These are phyloP conservation scores for Oenanthe javanica DNA, from an alignment of 140 eudicot species.

Conservation along the genomic window DNA sequence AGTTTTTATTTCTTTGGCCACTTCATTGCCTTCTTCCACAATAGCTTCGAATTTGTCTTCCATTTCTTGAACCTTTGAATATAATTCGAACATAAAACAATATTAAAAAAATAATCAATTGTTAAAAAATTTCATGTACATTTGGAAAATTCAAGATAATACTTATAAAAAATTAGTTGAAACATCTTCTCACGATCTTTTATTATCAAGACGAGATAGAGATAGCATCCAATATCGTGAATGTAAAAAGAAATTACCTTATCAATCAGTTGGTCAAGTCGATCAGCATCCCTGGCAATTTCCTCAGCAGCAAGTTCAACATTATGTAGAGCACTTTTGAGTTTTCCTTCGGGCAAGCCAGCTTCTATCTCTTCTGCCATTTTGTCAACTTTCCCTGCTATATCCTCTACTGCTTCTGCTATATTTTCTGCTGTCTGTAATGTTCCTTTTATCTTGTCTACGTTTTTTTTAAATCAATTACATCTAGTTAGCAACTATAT, in stretches of 20 bases:
- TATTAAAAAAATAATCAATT: no score
- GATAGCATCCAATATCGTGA: no score
- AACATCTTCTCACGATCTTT: background rate
- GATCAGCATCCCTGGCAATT: conserved; percentile 32
- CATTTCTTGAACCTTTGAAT: conserved; percentile 37
- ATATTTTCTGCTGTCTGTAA: conserved; percentile 37
- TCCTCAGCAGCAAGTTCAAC: conserved; percentile 42
- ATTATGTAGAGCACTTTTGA: conserved; percentile 15
- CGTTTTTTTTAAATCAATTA: no score
- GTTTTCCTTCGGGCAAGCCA: conserved; percentile 37
- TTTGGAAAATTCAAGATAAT: no score
- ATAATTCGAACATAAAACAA: no score
- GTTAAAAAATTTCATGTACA: no score
- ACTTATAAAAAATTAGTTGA: background rate
- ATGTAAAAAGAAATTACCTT: conserved; percentile 26
- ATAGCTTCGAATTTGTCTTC: conserved; percentile 24
- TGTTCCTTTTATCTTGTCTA: conserved; percentile 34
- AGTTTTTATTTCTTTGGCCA: background rate
- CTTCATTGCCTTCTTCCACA: background rate
- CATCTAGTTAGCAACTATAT: no score
- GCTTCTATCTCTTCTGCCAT: conserved; percentile 37
- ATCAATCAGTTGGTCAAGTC: conserved; percentile 30
- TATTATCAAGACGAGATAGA: background rate
- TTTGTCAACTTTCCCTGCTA: conserved; percentile 44
- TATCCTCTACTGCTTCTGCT: conserved; percentile 33